A percentile compares a stretch with the other conserved stretches of the same genome.
Evolutionary conservation across 2,329 filamentous ascomycete genomes (phyloP).

Genomic region (Calonectria ilicicola): DNA sequence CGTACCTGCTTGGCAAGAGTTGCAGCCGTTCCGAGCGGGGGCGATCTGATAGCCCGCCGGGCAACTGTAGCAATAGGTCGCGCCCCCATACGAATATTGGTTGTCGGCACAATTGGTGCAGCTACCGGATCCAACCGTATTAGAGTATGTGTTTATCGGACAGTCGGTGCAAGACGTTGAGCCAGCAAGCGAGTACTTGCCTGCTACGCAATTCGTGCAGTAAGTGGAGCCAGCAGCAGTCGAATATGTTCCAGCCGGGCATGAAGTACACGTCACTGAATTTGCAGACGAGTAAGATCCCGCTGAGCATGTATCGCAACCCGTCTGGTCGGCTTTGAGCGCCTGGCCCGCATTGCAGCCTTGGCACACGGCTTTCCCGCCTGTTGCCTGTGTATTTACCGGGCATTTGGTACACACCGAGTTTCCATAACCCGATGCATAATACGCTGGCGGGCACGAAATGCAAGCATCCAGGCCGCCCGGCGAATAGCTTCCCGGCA

Average conservation of each 20-base stretch:
- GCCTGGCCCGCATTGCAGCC: neutral
- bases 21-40: neutral
- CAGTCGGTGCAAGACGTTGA: neutral
- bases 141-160: neutral
- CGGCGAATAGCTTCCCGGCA: neutral
- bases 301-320: neutral
- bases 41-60: neutral
- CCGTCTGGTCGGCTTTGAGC: neutral
- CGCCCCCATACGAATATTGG: neutral
- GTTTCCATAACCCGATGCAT: neutral
- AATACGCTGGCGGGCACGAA: neutral
- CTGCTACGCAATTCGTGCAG: neutral
- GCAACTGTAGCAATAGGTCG: neutral
- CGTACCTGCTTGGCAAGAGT: neutral
- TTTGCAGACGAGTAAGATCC: neutral
- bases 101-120: neutral
- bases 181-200: neutral
- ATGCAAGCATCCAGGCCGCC: neutral
- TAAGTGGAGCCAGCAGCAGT: neutral
- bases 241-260: neutral
- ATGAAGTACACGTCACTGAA: neutral
- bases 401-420: neutral
- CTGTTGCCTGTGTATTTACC: neutral
- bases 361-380: neutral
- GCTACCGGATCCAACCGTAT: neutral